Evolutionary conservation across 2,329 filamentous ascomycete genomes (phyloP), one percentile per base, ranked within the genome.

Genomic region (Aspergillus neotritici): DNA sequence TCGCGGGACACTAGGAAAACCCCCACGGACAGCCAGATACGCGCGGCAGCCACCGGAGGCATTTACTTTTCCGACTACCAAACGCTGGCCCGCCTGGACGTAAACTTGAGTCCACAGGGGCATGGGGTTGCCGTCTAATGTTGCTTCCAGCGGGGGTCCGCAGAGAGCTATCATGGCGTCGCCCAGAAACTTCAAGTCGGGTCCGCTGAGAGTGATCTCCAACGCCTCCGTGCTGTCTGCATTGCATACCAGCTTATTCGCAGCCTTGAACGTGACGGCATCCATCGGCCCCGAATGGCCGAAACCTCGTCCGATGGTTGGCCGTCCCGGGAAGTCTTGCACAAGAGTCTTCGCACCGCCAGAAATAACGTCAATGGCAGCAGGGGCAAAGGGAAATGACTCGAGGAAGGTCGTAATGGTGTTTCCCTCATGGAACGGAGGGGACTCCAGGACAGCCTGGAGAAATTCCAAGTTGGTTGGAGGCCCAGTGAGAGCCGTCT

Each of bases 381-480:
- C 3, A n/a, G 38, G 10, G 6, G 16, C 11, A 17, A 33, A 40
- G n/a, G 6, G 12, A 16, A 40, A 40, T 17, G n/a, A 12, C 5
- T 16, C 5, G 8, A 40, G 16, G 15, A 13, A 40, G 6, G 17
- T 40, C 10, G 38, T 40, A 4, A 34, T 9, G 4, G 30, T 33
- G 29, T 25, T 17, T 6, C 38, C 38, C 7, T 30, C 5, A 4
- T 10, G n/a, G 29, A 40, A 40, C 5, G n/a, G 9, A n/a, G 32
- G 30, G 9, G 29, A 25, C 30, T 33, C 15, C 6, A 40, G 11
- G 12, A 40, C 25, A 11, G 21, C 11, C 4, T 5, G 14, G 4
- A 44, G 13, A 25, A 34, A 44, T 15, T 9, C 30, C 3, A 44
- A 13, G 29, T 45, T 45, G 12, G 43, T 45, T 6, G 37, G 25